Evolutionary conservation across 129 eudicot genomes (phyloP).

Genomic region (Lactuca sativa): DNA sequence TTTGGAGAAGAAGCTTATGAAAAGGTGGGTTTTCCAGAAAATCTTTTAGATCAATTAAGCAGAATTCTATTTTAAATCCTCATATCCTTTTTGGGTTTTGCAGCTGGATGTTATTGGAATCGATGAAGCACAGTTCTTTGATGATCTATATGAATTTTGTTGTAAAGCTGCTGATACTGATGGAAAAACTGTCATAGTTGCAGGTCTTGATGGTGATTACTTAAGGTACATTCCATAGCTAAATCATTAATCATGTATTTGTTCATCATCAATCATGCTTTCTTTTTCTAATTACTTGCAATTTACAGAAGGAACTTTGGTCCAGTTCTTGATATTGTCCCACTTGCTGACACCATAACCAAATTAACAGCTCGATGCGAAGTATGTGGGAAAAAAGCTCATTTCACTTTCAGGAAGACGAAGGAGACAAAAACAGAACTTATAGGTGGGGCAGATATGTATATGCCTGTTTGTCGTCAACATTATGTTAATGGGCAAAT

Average conservation of each 20-base stretch:
- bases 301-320: constrained; percentile 87
- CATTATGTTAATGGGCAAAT: constrained; percentile 64
- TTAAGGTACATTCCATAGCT: constrained; percentile 46
- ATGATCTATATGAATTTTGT: constrained; percentile 93
- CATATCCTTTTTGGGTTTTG: constrained; percentile 2
- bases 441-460: constrained; percentile 82
- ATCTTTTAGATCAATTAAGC: neutral
- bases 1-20: constrained; percentile 69
- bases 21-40: constrained; percentile 40
- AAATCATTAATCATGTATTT: constrained; percentile 3
- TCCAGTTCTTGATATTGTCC: constrained; percentile 88
- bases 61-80: neutral
- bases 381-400: constrained; percentile 70
- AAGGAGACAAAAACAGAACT: constrained; percentile 62
- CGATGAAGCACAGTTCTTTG: constrained; percentile 95
- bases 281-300: neutral
- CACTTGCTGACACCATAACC: constrained; percentile 85
- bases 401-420: constrained; percentile 75
- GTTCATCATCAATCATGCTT: neutral
- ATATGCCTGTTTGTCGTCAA: constrained; percentile 98
- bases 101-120: constrained; percentile 98
- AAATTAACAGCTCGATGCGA: constrained; percentile 94
- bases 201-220: constrained; percentile 97
- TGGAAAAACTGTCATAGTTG: constrained; percentile 78
- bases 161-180: constrained; percentile 83